A percentile compares a stretch with the other conserved stretches of the same genome.
These are phyloP conservation scores for Iris macrosiphon DNA, from an alignment of 106 monocot species.

Conservation along the genomic window DNA sequence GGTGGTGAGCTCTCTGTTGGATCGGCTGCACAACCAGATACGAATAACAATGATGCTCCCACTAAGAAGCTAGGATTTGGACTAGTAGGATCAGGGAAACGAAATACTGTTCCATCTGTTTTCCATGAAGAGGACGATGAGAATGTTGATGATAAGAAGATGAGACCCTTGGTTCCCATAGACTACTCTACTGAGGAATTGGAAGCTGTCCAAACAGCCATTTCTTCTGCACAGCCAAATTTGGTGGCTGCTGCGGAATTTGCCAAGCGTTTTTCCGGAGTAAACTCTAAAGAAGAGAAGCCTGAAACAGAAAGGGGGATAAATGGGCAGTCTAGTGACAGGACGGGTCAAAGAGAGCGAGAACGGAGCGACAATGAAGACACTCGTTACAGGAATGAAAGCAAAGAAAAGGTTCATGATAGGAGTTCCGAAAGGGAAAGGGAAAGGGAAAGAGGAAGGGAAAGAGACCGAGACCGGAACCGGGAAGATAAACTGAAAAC, in stretches of 20 bases:
- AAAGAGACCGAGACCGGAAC: too few relatives aligned
- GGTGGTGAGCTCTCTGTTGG: conserved; percentile 20
- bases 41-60: conserved; percentile 50
- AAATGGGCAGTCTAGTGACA: conserved; percentile 40
- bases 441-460: conserved; percentile 28
- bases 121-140: conserved; percentile 92
- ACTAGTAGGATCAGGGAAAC: conserved; percentile 66
- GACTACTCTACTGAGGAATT: conserved; percentile 92
- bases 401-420: conserved; percentile 54
- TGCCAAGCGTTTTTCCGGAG: conserved; percentile 71
- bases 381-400: conserved; percentile 29
- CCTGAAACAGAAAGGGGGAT: conserved; percentile 52
- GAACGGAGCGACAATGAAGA: conserved; percentile 34
- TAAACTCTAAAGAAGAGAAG: conserved; percentile 66
- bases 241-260: conserved; percentile 84
- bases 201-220: conserved; percentile 50
- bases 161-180: conserved; percentile 96
- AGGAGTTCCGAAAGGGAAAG: conserved; percentile 26
- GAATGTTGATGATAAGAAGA: conserved; percentile 75
- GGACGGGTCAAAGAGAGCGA: conserved; percentile 49
- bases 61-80: conserved; percentile 88
- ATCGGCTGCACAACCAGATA: conserved; percentile 24
- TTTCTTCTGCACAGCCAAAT: conserved; percentile 42
- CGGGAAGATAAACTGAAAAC: conserved; percentile 56
- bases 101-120: conserved; percentile 74